Evolutionary conservation across 495 filamentous ascomycete species (phyloP), one percentile per base, ranked within the genome.

Genomic region (Hypomontagnella submonticulosa): DNA sequence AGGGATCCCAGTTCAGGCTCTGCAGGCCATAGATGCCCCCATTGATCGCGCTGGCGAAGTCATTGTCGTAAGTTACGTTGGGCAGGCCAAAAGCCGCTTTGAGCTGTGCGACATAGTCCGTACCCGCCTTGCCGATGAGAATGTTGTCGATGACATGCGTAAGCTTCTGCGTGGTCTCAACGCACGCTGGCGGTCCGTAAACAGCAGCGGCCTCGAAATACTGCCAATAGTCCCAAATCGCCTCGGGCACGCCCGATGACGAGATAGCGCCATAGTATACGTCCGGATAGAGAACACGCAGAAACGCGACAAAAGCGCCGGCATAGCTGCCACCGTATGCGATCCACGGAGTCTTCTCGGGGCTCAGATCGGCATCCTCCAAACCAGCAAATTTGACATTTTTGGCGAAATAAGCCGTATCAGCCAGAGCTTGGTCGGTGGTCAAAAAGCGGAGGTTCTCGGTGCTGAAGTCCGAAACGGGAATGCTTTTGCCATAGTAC

Each of bases 321-420:
- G 89, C 87, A 67, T 93, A 93, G 4, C 87, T 90, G 0, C 89
- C 89, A 1, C 90, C 90, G 60, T 91, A 93, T 0, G 82, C 85
- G 53, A 92, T 87, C 75, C 85, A 92, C 0, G 90, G 80, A 4
- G 81, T 84, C 19, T 76, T 77, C 1, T 80, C 66, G 0, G 88
- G 82, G 0, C 81, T 89, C 20, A 91, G 73, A 66, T 87, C 80
- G 18, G 79, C 61, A 47, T 88, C 62, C 70, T 89, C 87, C n/a
- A 91, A 71, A 0, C 89, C 89, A 0, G 80, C 73, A 61, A 90
- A 91, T 19, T 83, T 79, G 3, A 89, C 83, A 58, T 92, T 80
- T 46, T 84, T 62, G 8, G 89, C 89, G 75, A 92, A 92, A 72
- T 88, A 92, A 12, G 82, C 89, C 41, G 83, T 83, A 70, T 93